Base-by-base conservation (phyloP, 2,329 filamentous ascomycete species). In the Blastomyces emzantsi region DNA sequence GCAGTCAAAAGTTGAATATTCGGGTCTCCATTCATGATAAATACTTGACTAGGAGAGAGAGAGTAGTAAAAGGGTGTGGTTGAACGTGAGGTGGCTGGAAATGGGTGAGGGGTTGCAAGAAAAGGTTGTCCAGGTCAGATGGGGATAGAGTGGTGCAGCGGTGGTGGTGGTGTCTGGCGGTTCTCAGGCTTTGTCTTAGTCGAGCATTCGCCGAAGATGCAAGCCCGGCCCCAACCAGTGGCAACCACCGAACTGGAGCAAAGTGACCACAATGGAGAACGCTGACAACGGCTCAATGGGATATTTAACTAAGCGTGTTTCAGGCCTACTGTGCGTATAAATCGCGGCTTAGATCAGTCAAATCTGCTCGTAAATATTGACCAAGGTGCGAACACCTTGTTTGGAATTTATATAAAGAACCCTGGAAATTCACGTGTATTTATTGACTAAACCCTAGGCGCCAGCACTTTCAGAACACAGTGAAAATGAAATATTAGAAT, bases 1-100 rank as follows among this genome's bases (percentile, higher is more conserved):
- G 73, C 70, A 66, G 69, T 69, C 68, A 77, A 65, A 62, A 75
- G 72, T 66, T 75, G 73, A 61, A 75, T 68, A 64, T 71, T 73
- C 49, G 73, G 68, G 45, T 74, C 72, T 63, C 73, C 70, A 67
- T 70, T 76, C 76, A 77, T 78, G 22, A 59, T 61, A 56, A 52
- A 43, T 28, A 15, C 19, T 19, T 25, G 47, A 41, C 19, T 49
- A 30, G 47, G n/a, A 22, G 22, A 22, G 47, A 36, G 28, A 39
- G 43, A 47, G 33, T 28, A 28, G 58, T 9, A 30, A 30, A 45
- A 22, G 6, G 30, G n/a, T 13, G 39, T 39, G 52, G 45, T 61
- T 51, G 30, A 43, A 30, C 22, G 33, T 36, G 41, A n/a, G 39
- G 51, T 33, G 51, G 49, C 36, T 52, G 39, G 30, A 8, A 25